Evolutionary conservation across 306 rosid genomes (phyloP).

Genomic region (Casuarina glauca): DNA sequence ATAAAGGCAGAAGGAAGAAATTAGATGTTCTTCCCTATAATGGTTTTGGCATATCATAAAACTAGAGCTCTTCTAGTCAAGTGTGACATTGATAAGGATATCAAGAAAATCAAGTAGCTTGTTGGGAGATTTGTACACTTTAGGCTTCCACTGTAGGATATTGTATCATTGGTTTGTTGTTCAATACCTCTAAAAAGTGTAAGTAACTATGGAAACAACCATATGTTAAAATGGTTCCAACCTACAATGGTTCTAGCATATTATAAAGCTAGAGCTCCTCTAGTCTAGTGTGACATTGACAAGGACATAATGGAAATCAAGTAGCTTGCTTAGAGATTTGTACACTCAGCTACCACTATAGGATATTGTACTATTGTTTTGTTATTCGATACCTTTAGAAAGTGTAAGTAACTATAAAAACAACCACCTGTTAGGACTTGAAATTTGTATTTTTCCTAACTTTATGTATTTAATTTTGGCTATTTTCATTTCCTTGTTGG

Average conservation of each 20-base stretch:
- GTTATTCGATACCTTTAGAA: background rate
- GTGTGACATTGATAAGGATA: slow-evolving; percentile 6
- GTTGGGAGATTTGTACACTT: background rate
- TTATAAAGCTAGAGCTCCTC: slow-evolving; percentile 33
- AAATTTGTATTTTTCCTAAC: background rate
- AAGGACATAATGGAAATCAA: background rate
- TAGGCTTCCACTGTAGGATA: background rate
- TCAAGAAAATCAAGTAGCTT: background rate
- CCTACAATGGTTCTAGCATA: slow-evolving; percentile 41
- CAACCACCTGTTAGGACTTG: background rate
- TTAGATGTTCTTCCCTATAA: slow-evolving; percentile 45
- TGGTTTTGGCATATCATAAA: slow-evolving; percentile 35
- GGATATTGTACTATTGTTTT: background rate
- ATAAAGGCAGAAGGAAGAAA: slow-evolving; percentile 57
- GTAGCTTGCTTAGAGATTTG: background rate
- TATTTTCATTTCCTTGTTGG: too few relatives aligned
- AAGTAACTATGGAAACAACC: background rate
- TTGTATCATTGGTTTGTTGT: background rate
- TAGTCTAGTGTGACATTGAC: slow-evolving; percentile 5
- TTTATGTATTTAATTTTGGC: background rate
- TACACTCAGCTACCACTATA: background rate
- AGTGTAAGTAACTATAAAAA: background rate
- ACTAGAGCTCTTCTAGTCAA: slow-evolving; percentile 25
- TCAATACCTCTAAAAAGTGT: background rate
- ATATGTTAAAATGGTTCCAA: slow-evolving; percentile 16